Conservation (phyloP, 257 asterid genomes). For the Lycium ferocissimum region DNA sequence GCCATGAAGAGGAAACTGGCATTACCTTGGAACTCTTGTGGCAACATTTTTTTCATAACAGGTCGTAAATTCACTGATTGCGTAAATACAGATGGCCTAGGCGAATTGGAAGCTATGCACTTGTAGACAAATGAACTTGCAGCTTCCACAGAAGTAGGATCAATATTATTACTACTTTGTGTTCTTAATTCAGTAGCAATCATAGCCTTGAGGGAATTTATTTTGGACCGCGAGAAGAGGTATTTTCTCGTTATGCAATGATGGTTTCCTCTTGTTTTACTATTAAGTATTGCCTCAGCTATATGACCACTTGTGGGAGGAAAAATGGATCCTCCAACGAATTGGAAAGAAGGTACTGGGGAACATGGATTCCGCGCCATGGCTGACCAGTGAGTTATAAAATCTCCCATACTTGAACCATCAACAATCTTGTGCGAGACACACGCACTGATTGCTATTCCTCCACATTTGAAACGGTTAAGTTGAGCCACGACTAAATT, state of each 20-base stretch:
- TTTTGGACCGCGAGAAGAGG: too few relatives aligned
- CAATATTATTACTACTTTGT: too few relatives aligned
- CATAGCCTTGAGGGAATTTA: too few relatives aligned
- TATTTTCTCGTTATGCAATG: background rate
- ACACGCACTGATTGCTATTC: background rate
- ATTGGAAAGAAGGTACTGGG: background rate
- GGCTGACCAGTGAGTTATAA: slow-evolving; percentile 19
- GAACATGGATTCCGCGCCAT: background rate
- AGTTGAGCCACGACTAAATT: slow-evolving; percentile 12
- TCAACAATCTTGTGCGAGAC: slow-evolving; percentile 28
- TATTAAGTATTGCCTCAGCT: background rate
- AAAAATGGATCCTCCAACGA: slow-evolving; percentile 11
- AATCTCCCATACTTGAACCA: background rate
- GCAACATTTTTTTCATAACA: too few relatives aligned
- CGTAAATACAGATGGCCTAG: too few relatives aligned
- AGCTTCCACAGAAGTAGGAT: too few relatives aligned
- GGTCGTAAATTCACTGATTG: too few relatives aligned
- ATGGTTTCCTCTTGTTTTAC: background rate
- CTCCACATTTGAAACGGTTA: slow-evolving; percentile 31
- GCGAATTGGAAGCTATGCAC: too few relatives aligned
- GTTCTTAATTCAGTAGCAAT: too few relatives aligned
- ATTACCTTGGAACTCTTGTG: too few relatives aligned
- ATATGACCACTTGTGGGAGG: background rate
- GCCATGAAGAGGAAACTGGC: too few relatives aligned
- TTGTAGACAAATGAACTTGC: too few relatives aligned